Conservation (phyloP, 352 stramenopile genomes). For the Globisporangium cederbergense region DNA sequence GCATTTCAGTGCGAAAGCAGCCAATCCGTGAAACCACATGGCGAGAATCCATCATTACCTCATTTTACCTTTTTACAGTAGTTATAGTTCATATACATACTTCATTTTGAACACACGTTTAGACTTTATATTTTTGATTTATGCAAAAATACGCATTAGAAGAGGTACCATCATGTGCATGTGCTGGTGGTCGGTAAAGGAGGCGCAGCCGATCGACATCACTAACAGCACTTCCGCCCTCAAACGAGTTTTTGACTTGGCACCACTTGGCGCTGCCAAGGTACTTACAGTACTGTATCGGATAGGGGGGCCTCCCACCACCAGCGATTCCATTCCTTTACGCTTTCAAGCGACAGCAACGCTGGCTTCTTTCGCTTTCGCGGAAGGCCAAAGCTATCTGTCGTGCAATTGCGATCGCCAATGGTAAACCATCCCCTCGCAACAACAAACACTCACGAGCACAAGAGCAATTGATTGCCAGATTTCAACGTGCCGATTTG, state of each 20-base stretch:
- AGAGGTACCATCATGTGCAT: neutral
- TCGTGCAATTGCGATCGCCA: neutral
- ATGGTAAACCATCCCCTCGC: no score
- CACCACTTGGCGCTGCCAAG: neutral
- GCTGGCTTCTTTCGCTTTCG: neutral
- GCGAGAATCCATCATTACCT: neutral
- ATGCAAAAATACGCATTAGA: neutral
- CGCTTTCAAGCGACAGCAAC: neutral
- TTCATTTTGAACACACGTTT: neutral
- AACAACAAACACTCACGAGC: no score
- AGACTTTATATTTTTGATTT: neutral
- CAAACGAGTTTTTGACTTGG: neutral
- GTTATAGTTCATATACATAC: neutral
- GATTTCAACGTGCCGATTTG: neutral
- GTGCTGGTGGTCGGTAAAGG: neutral
- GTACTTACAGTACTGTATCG: no score
- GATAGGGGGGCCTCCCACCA: no score
- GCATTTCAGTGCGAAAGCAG: neutral
- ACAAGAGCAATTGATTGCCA: neutral
- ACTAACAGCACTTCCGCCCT: neutral
- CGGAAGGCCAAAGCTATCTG: neutral
- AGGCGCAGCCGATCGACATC: neutral
- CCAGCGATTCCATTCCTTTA: no score
- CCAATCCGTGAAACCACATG: constrained; percentile 7
- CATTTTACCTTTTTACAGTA: neutral